phyloP scores from a whole-genome alignment of 495 filamentous ascomycete species.

The Penicillium arizonense region DNA sequence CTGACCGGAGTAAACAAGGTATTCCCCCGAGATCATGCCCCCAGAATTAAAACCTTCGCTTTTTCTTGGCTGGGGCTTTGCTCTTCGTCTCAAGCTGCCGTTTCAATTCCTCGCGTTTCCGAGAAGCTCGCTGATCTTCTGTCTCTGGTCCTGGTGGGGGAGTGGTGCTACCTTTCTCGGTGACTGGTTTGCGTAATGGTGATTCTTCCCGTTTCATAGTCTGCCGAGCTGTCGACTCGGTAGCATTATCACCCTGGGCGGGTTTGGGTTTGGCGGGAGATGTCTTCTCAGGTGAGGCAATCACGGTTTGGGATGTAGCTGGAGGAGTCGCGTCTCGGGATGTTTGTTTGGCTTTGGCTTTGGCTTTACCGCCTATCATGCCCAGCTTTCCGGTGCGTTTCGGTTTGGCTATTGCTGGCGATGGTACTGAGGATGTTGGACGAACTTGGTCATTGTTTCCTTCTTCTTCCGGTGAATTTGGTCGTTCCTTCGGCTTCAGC shows the following conservation, averaged over 20 bases:
- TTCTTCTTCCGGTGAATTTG: neutral
- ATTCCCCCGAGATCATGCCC: neutral
- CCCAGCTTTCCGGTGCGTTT: constrained; percentile 33
- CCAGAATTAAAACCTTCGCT: constrained; percentile 56
- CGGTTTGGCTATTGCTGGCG: constrained; percentile 12
- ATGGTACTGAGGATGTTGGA: constrained; percentile 1
- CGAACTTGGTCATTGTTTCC: neutral
- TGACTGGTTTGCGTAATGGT: constrained; percentile 11
- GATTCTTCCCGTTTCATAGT: neutral
- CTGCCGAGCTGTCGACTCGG: neutral
- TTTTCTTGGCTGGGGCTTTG: constrained; percentile 65
- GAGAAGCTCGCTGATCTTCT: constrained; percentile 57
- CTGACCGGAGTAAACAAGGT: neutral
- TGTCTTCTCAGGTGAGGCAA: neutral
- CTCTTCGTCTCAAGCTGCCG: constrained; percentile 62
- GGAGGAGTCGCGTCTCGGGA: neutral
- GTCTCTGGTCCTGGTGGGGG: constrained; percentile 23
- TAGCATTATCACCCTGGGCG: neutral
- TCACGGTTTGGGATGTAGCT: neutral
- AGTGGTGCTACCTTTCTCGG: neutral
- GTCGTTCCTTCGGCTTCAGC: neutral
- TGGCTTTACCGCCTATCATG: constrained; percentile 35
- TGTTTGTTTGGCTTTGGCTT: constrained; percentile 1
- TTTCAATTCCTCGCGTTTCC: constrained; percentile 63
- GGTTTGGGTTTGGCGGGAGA: neutral